Evolutionary conservation across 768 basidiomycete genomes (phyloP).

Genomic region (Hericium rajendrae): DNA sequence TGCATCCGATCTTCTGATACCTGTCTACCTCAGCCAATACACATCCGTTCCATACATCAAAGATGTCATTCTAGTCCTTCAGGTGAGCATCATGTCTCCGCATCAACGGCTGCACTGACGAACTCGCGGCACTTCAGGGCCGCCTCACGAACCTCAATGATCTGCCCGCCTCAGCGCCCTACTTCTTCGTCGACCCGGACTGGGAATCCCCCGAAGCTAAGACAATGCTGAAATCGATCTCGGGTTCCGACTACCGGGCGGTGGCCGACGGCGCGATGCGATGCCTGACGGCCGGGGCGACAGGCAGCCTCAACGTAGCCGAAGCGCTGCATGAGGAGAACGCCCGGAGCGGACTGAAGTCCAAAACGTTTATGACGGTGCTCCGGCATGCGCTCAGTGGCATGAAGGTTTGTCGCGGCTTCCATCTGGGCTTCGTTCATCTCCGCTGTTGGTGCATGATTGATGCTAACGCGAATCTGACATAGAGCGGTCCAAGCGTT

Average conservation of each 20-base stretch:
- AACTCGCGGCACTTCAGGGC: slow-evolving; percentile 31
- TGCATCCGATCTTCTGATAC: too few species aligned
- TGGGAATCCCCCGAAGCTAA: slow-evolving; percentile 44
- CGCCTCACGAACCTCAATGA: slow-evolving; percentile 65
- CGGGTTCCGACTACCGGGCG: slow-evolving; percentile 29
- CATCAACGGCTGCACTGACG: slow-evolving; percentile 9
- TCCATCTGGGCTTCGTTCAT: background rate
- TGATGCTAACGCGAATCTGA: background rate
- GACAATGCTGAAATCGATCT: slow-evolving; percentile 37
- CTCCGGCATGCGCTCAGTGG: slow-evolving; percentile 75
- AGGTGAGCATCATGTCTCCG: background rate
- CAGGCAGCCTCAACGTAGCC: slow-evolving; percentile 19
- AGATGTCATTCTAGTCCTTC: slow-evolving; percentile 20
- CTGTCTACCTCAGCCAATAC: background rate
- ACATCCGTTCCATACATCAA: slow-evolving; percentile 5
- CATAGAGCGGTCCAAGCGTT: slow-evolving; percentile 23
- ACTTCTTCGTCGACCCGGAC: slow-evolving; percentile 70
- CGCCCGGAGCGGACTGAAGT: slow-evolving; percentile 28
- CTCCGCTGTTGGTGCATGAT: background rate
- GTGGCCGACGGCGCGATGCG: slow-evolving; percentile 24
- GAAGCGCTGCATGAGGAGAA: slow-evolving; percentile 39
- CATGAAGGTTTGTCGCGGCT: slow-evolving; percentile 46
- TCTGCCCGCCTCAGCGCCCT: slow-evolving; percentile 57
- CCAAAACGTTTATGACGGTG: slow-evolving; percentile 57
- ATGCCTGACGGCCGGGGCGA: slow-evolving; percentile 18